Evolutionary conservation across 768 basidiomycete species (phyloP), one percentile per base, ranked within the genome.

Genomic region (Trametes cingulata): DNA sequence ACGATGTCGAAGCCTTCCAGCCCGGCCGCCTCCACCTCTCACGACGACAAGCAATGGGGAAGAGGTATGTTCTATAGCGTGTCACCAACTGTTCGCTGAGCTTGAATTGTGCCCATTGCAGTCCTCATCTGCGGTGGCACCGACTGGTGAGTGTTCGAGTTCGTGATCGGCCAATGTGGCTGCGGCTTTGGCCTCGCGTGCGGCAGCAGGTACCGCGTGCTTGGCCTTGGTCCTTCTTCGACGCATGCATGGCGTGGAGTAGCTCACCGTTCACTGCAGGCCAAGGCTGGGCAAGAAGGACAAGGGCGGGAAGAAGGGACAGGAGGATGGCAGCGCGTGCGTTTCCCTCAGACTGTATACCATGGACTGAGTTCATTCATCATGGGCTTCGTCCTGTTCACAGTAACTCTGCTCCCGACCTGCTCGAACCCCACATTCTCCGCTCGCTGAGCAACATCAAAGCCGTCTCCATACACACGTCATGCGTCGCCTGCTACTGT

Each of bases 101-200:
- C 27, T 22, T 42, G 17, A 20, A 33, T 29, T 52, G 24, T 15
- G 40, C 8, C 62, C 55, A 36, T 25, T 36, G 36, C 46, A 95
- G 93, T 93, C 40, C 74, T 93, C 65, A 86, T 95, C 65, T 90
- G 87, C 68, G 93, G 93, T 53, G 93, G 93, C 52, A 92, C 89
- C 22, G 89, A 92, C 75, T 94, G 93, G 92, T 94, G 71, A 71
- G 85, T 78, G 64, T 64, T 54, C 52, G 40, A 48, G 24, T 56
- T 48, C 56, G 56, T 58, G 48, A 53, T 60, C 46, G 53, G 50
- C 49, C 53, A 33, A 27, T 17, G 60, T 47, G 59, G 58, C 60
- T 58, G 51, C 53, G 27, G 24, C 54, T 43, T 39, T 14, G 42
- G 17, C 19, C 20, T 53, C 56, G 61, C 54, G 61, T 42, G 58